Percentiles rank a stretch among this genome's conserved stretches.
phyloP scores from a whole-genome alignment of 106 monocot species.

The Alisma plantagoaquatica region DNA sequence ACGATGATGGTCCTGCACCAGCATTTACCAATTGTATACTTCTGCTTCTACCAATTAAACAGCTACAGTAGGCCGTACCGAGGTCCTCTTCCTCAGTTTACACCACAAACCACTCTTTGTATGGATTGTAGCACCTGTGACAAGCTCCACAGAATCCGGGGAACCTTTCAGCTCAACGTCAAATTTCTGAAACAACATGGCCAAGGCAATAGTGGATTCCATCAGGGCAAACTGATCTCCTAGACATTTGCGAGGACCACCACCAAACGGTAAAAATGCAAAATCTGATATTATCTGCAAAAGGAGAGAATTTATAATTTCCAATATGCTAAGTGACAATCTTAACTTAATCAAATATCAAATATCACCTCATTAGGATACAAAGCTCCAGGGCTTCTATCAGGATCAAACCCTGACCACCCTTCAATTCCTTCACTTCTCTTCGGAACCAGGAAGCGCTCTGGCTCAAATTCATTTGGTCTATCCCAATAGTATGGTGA shows the following conservation, averaged over 20 bases:
- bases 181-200: conserved; percentile 72
- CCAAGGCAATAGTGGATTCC: conserved; percentile 78
- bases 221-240: conserved; percentile 90
- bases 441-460: conserved; percentile 75
- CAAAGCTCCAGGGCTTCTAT: conserved; percentile 73
- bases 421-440: conserved; percentile 51
- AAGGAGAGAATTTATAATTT: no score
- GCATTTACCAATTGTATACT: no score
- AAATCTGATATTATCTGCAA: conserved; percentile 73
- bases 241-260: conserved; percentile 81
- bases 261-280: conserved; percentile 89
- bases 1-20: no score
- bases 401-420: conserved; percentile 89
- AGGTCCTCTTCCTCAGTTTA: conserved; percentile 57
- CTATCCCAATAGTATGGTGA: conserved; percentile 92
- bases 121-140: conserved; percentile 93
- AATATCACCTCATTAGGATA: conserved; percentile 92
- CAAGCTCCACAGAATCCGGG: conserved; percentile 69
- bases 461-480: conserved; percentile 88
- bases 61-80: no score
- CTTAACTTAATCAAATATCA: no score
- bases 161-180: conserved; percentile 72
- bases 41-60: no score
- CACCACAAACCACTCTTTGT: conserved; percentile 91
- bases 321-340: no score